Percentiles rank a stretch among this genome's conserved stretches.
These are phyloP conservation scores for Thelonectria discophora DNA, from an alignment of 2,329 filamentous ascomycete species.

Conservation along the genomic window DNA sequence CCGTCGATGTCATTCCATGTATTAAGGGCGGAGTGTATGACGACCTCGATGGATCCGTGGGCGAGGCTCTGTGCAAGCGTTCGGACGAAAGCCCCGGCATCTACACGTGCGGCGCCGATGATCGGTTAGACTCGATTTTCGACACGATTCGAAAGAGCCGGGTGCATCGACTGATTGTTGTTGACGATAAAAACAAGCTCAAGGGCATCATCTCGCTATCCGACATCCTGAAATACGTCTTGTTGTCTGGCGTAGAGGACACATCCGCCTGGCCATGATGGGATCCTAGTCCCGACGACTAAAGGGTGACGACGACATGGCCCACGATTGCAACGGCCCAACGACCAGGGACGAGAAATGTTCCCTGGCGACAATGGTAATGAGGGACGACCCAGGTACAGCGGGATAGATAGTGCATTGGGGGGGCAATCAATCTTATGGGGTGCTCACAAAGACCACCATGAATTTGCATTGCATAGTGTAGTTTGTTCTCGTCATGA, in stretches of 20 bases:
- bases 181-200: conserved; percentile 87
- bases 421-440: conserved; percentile 14
- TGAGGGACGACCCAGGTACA: conserved; percentile 16
- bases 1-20: conserved; percentile 94
- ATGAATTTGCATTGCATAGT: conserved; percentile 38
- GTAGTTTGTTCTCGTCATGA: conserved; percentile 35
- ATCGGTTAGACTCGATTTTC: conserved; percentile 94
- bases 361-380: conserved; percentile 10
- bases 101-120: conserved; percentile 92
- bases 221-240: conserved; percentile 94
- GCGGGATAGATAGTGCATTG: conserved; percentile 38
- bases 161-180: conserved; percentile 90
- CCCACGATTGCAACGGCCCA: conserved; percentile 38
- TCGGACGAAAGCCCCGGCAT: conserved; percentile 94
- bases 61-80: conserved; percentile 86
- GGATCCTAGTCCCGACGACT: conserved; percentile 7
- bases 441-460: conserved; percentile 33
- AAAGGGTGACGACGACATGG: conserved; percentile 25
- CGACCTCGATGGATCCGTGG: conserved; percentile 84
- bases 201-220: conserved; percentile 92
- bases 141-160: conserved; percentile 95
- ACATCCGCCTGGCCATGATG: conserved; percentile 35
- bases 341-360: conserved; percentile 22
- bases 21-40: conserved; percentile 95
- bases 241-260: conserved; percentile 79